phyloP scores from a whole-genome alignment of 2,329 filamentous ascomycete species.

The Curvularia hawaiiensis region DNA sequence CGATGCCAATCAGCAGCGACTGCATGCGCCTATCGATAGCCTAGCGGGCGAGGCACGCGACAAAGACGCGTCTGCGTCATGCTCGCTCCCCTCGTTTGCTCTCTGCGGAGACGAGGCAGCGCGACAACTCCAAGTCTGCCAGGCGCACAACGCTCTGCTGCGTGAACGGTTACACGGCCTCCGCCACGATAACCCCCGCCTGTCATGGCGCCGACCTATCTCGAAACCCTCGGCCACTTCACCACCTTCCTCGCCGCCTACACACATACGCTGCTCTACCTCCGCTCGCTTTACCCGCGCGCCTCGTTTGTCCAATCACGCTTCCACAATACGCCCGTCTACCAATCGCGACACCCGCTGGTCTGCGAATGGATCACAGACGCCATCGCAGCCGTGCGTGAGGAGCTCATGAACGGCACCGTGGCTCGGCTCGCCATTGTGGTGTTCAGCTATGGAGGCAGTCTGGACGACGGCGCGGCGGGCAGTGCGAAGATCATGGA shows the following conservation, averaged over 20 bases:
- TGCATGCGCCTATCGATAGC: constrained; percentile 3
- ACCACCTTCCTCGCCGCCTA: constrained; percentile 80
- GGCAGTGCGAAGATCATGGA: constrained; percentile 59
- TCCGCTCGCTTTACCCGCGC: constrained; percentile 78
- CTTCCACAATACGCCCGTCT: constrained; percentile 83
- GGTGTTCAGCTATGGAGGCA: constrained; percentile 53
- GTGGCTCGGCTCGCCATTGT: constrained; percentile 63
- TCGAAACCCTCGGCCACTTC: constrained; percentile 69
- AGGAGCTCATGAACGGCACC: constrained; percentile 66
- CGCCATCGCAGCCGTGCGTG: constrained; percentile 73
- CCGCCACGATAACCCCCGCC: not conserved
- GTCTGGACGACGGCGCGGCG: not conserved
- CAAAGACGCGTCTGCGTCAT: constrained; percentile 16
- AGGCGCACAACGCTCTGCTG: not conserved
- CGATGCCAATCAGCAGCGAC: constrained; percentile 2
- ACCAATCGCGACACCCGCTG: constrained; percentile 83
- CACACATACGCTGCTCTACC: constrained; percentile 84
- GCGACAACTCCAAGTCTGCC: not conserved
- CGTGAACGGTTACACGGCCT: not conserved
- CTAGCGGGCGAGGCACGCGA: constrained; percentile 13
- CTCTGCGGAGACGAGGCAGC: not conserved
- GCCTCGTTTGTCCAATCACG: constrained; percentile 78
- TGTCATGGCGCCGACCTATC: constrained; percentile 40
- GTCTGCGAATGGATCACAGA: constrained; percentile 87
- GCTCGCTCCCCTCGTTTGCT: not conserved